A percentile compares a stretch with the other conserved stretches of the same genome.
Evolutionary conservation across 2,329 filamentous ascomycete species (phyloP).

Genomic region (Rachicladosporium sp.): DNA sequence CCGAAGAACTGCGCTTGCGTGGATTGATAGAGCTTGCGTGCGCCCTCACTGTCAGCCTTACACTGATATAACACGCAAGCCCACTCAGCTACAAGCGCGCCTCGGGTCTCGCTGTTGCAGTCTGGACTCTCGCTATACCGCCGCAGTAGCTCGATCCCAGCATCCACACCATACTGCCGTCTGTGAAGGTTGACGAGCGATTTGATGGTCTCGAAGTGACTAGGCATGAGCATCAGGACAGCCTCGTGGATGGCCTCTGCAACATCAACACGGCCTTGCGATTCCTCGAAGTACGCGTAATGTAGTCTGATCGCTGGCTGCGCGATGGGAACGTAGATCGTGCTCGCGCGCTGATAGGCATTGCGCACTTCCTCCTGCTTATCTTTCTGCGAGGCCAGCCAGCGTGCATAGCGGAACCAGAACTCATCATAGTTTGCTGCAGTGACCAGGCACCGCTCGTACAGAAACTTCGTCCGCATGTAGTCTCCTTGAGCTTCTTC

Average conservation of each 20-base stretch:
- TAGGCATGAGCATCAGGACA: conserved; percentile 63
- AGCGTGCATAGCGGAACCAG: conserved; percentile 95
- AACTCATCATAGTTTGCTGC: conserved; percentile 95
- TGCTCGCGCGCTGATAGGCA: conserved; percentile 80
- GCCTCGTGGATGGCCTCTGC: conserved; percentile 76
- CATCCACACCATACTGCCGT: conserved; percentile 70
- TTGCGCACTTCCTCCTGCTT: conserved; percentile 86
- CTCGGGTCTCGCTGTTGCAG: conserved; percentile 69
- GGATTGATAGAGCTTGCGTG: conserved; percentile 68
- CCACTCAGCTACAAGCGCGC: conserved; percentile 79
- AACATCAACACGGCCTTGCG: conserved; percentile 60
- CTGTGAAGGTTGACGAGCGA: conserved; percentile 79
- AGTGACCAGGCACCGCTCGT: conserved; percentile 85
- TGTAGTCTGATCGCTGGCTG: conserved; percentile 73
- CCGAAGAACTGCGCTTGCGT: conserved; percentile 76
- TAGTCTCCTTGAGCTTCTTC: conserved; percentile 78
- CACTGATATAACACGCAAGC: conserved; percentile 77
- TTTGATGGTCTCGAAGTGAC: conserved; percentile 75
- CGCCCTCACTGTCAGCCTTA: conserved; percentile 63
- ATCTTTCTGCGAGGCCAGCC: conserved; percentile 70
- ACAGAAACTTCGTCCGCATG: conserved; percentile 64
- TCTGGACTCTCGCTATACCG: conserved; percentile 62
- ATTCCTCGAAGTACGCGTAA: conserved; percentile 92
- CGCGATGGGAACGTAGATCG: conserved; percentile 75
- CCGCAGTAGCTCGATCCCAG: conserved; percentile 74